Evolutionary conservation across 208 protist genomes (phyloP), one percentile per base, ranked within the genome.

Genomic region (Leptomonas seymouri): DNA sequence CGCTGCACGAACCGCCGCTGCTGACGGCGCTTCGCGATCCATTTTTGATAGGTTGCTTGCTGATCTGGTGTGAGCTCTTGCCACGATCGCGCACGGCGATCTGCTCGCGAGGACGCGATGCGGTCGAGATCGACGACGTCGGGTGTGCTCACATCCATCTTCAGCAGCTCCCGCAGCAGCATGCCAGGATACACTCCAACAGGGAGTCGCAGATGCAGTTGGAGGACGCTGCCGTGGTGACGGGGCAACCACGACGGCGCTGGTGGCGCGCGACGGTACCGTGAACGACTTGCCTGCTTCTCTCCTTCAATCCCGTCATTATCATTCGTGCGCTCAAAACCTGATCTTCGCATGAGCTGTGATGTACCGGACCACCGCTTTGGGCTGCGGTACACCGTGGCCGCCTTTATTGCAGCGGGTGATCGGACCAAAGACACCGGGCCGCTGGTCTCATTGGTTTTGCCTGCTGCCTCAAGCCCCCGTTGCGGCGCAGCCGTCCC

Each of bases 131-230:
- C 82, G 15, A 96, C 84, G 15, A 89, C 67, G 46, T 96, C 91
- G 21, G 86, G 79, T 30, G 76, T 85, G 75, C 81, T 92, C 25
- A 96, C 89, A 55, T 96, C 91, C 59, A 81, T 86, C 80, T 96
- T 96, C 49, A 83, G 82, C 41, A 96, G 61, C 64, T 96, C 89
- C 2, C 91, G 87, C 30, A 96, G 62, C 45, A 96, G 50, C 89
- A 91, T 93, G 34, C 81, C 77, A 9, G 88, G 80, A 53, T 93
- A 94, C 16, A 91, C 87, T 23, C 81, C 79, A 18, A 76, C 65
- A 0, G 91, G 89, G 7, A 96, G 78, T 14, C 72, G 66, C 31
- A 94, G 81, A 12, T 56, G 74, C 48, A 96, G 72, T 36, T 90
- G 76, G 25, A 96, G 74, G 50, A 61, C 76, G 23, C 74, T 85